Evolutionary conservation across 2,329 filamentous ascomycete genomes (phyloP).

Genomic region (Alternaria consortialis): DNA sequence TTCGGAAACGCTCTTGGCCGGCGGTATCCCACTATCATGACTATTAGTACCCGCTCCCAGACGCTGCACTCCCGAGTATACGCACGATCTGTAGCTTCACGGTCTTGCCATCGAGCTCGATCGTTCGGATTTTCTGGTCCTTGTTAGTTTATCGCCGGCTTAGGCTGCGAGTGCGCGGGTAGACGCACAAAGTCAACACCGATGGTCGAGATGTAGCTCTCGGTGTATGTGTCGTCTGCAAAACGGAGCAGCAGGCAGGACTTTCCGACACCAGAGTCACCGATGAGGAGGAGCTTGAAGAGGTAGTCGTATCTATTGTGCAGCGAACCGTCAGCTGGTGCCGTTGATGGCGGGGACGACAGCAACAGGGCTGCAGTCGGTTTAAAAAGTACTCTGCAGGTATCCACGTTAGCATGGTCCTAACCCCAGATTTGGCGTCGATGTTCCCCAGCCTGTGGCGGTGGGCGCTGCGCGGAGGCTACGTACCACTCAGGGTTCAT

Average conservation of each 20-base stretch:
- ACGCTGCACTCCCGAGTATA: conserved; percentile 8
- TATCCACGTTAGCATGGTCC: conserved; percentile 36
- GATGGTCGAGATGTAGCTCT: conserved; percentile 99
- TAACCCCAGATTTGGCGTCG: conserved; percentile 15
- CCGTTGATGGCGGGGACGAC: conserved; percentile 10
- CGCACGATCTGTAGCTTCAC: conserved; percentile 94
- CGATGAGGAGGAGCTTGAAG: conserved; percentile 99
- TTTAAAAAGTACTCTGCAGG: conserved; percentile 35
- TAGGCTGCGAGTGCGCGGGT: conserved; percentile 44
- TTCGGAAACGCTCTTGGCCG: conserved; percentile 98
- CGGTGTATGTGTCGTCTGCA: conserved; percentile 89
- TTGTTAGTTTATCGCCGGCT: conserved; percentile 36
- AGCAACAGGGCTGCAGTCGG: conserved; percentile 11
- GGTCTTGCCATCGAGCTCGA: conserved; percentile 99
- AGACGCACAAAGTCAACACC: conserved; percentile 83
- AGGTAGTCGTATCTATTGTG: conserved; percentile 95
- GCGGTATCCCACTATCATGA: conserved; percentile 91
- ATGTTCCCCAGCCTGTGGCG: conserved; percentile 35
- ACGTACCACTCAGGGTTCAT: conserved; percentile 96
- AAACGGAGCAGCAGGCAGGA: conserved; percentile 98
- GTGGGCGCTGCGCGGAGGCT: conserved; percentile 41
- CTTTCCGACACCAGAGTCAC: conserved; percentile 99
- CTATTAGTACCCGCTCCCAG: conserved; percentile 25
- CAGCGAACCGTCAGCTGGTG: conserved; percentile 32
- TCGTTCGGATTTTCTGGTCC: conserved; percentile 95